Conservation (phyloP, 257 asterid genomes). For the Nicotiana attenuata region DNA sequence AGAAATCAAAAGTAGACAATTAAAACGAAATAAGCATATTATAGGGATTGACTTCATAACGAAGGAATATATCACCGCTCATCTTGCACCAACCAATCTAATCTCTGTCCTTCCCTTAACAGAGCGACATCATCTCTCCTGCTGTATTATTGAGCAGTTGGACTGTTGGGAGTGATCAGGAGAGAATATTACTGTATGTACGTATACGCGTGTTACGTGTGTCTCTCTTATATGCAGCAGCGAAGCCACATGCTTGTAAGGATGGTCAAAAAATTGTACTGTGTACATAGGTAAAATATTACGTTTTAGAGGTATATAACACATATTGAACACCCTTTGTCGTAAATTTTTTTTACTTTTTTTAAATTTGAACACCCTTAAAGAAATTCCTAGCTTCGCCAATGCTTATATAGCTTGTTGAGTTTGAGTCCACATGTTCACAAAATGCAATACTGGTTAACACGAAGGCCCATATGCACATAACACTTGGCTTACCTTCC, state of each 20-base stretch:
- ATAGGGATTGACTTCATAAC: not conserved
- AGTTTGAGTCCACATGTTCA: conserved; percentile 4
- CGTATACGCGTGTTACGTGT: not conserved
- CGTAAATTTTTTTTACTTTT: no score
- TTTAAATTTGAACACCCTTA: no score
- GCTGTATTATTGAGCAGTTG: no score
- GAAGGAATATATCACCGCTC: not conserved
- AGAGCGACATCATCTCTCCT: not conserved
- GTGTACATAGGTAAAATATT: no score
- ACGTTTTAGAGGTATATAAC: no score
- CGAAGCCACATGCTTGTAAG: no score
- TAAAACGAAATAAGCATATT: not conserved
- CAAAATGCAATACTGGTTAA: not conserved
- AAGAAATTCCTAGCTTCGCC: no score
- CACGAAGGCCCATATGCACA: not conserved
- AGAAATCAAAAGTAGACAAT: no score
- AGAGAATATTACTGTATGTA: not conserved
- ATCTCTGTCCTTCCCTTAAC: not conserved
- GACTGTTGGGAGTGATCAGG: no score
- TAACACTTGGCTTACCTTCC: conserved; percentile 7
- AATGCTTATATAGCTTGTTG: not conserved
- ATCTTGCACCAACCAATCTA: not conserved
- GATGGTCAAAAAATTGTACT: no score
- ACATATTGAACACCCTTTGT: no score
- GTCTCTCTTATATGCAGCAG: not conserved